Conservation (phyloP, 116 monocot species). For the Papilionanthe hybrid region DNA sequence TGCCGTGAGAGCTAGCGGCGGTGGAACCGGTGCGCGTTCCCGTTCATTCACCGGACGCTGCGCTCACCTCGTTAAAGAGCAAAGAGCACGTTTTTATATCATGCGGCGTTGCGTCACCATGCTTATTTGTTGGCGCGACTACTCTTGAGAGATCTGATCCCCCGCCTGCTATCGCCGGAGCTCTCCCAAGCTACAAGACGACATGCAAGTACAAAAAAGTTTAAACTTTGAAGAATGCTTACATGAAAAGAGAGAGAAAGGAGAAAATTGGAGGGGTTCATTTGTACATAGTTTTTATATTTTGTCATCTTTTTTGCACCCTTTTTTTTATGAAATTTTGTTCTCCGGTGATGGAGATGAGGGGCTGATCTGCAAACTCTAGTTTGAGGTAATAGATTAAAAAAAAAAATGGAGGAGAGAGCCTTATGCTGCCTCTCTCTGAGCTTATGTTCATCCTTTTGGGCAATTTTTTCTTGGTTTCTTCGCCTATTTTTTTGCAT, state of each 20-base stretch:
- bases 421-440: too few relatives aligned
- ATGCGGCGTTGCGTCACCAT: slow-evolving; percentile 71
- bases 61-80: slow-evolving; percentile 51
- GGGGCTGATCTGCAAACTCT: not conserved
- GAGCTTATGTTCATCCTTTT: too few relatives aligned
- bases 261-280: not conserved
- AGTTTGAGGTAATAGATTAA: not conserved
- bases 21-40: not conserved
- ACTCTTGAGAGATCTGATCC: slow-evolving; percentile 14
- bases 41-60: slow-evolving; percentile 39
- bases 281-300: slow-evolving; percentile 1
- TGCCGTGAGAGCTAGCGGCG: slow-evolving; percentile 6
- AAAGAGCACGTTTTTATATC: slow-evolving; percentile 62
- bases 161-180: not conserved
- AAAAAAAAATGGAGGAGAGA: too few relatives aligned
- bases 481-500: not conserved
- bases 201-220: not conserved
- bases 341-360: too few relatives aligned
- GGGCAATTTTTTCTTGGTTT: not conserved
- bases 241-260: not conserved
- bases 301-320: not conserved
- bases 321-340: not conserved
- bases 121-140: slow-evolving; percentile 72
- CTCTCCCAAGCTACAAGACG: not conserved
- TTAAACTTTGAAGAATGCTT: not conserved